A percentile compares a stretch with the other conserved stretches of the same genome.
Evolutionary conservation across 495 filamentous ascomycete species (phyloP).

Genomic region (Aspergillus bridgeri): DNA sequence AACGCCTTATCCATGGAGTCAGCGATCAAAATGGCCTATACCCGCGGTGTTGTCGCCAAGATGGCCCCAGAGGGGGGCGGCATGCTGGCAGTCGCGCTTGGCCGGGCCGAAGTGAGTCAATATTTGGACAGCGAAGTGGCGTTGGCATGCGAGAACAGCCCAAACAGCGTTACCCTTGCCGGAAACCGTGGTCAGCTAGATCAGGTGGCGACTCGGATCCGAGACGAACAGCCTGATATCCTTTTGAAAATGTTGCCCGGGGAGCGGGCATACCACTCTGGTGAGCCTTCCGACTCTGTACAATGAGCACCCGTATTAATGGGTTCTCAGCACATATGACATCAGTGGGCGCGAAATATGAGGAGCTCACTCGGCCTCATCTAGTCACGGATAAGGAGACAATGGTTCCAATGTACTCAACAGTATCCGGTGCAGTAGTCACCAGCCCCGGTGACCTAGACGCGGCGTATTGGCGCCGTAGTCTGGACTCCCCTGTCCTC

Average conservation of each 20-base stretch:
- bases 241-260: slow-evolving; percentile 32
- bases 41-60: slow-evolving; percentile 11
- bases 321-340: slow-evolving; percentile 16
- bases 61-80: not conserved
- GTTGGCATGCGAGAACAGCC: slow-evolving; percentile 21
- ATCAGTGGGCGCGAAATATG: slow-evolving; percentile 10
- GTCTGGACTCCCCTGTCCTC: slow-evolving; percentile 35
- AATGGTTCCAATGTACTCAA: slow-evolving; percentile 26
- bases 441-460: slow-evolving; percentile 13
- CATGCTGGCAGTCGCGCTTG: slow-evolving; percentile 37
- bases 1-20: slow-evolving; percentile 7
- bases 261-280: slow-evolving; percentile 47
- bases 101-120: slow-evolving; percentile 12
- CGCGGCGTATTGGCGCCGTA: slow-evolving; percentile 45
- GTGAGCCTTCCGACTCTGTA: slow-evolving; percentile 25
- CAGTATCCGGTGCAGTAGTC: slow-evolving; percentile 24
- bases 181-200: slow-evolving; percentile 33
- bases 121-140: slow-evolving; percentile 6
- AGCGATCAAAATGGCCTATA: slow-evolving; percentile 19
- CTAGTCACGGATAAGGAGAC: not conserved
- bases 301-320: slow-evolving; percentile 5
- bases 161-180: slow-evolving; percentile 21
- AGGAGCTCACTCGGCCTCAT: slow-evolving; percentile 19
- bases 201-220: slow-evolving; percentile 29
- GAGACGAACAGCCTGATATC: slow-evolving; percentile 15